A percentile compares a stretch with the other conserved stretches of the same genome.
Evolutionary conservation across 2,329 filamentous ascomycete species (phyloP).

Genomic region (Zymoseptoria ardabiliae): DNA sequence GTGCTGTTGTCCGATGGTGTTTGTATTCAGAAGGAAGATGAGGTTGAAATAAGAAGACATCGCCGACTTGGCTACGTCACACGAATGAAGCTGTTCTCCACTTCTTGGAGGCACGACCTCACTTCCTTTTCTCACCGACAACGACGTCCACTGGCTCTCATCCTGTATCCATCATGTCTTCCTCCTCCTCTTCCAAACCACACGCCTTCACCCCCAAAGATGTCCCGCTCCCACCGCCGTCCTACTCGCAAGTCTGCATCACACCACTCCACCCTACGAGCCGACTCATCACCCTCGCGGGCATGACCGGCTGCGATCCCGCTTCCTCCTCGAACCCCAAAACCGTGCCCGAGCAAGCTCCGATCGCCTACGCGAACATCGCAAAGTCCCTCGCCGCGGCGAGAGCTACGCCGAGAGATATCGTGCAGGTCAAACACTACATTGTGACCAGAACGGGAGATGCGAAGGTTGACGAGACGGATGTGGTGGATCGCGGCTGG

Average conservation of each 20-base stretch:
- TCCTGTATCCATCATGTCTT: not conserved
- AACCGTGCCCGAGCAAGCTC: conserved; percentile 21
- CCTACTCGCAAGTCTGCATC: conserved; percentile 2
- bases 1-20: not conserved
- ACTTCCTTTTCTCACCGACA: not conserved
- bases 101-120: not conserved
- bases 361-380: conserved; percentile 26
- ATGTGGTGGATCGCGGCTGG: conserved; percentile 24
- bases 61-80: not conserved
- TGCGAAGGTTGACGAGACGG: conserved; percentile 9
- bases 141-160: not conserved
- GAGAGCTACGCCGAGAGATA: conserved; percentile 30
- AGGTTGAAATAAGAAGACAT: not conserved
- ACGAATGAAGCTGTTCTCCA: not conserved
- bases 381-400: conserved; percentile 23
- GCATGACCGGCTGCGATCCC: conserved; percentile 21
- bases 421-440: conserved; percentile 30
- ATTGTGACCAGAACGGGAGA: conserved; percentile 31
- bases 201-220: conserved; percentile 1
- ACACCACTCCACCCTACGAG: conserved; percentile 1
- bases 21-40: not conserved
- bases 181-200: not conserved
- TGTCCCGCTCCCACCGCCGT: conserved; percentile 2
- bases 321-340: not conserved
- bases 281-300: conserved; percentile 29